phyloP scores from a whole-genome alignment of 2,329 filamentous ascomycete species.

The Sporothrix pallida region DNA sequence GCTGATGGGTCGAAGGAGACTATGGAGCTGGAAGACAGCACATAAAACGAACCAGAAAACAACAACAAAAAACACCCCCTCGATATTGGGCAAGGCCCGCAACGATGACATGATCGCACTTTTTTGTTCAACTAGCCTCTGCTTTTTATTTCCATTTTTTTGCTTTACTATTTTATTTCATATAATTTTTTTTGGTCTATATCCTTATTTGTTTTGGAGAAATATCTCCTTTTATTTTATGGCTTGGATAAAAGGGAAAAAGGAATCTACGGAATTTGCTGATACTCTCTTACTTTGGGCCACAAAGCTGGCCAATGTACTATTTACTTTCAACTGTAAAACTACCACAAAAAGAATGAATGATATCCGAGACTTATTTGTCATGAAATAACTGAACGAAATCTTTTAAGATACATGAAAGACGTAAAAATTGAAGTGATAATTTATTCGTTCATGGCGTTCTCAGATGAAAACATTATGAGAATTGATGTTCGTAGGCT shows the following conservation, averaged over 20 bases:
- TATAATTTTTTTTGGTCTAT: not conserved
- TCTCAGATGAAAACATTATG: not conserved
- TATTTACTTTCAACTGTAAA: not conserved
- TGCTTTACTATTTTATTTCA: not conserved
- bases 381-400: too few relatives aligned
- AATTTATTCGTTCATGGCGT: not conserved
- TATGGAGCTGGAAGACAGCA: constrained; percentile 30
- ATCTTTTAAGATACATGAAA: not conserved
- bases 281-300: constrained; percentile 12
- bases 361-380: not conserved
- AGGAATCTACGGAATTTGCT: not conserved
- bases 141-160: not conserved
- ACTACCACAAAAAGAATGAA: not conserved
- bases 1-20: constrained; percentile 15
- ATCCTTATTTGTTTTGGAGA: not conserved
- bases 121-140: not conserved
- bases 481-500: not conserved
- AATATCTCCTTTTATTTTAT: not conserved
- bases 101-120: constrained; percentile 22
- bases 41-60: not conserved
- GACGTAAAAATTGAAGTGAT: not conserved
- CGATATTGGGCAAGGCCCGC: not conserved
- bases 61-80: not conserved
- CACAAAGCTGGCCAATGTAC: not conserved
- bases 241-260: constrained; percentile 10